Percentiles rank a stretch among this genome's conserved stretches.
Conservation (phyloP, 2,329 filamentous ascomycete species). For the Coniochaeta ligniaria region DNA sequence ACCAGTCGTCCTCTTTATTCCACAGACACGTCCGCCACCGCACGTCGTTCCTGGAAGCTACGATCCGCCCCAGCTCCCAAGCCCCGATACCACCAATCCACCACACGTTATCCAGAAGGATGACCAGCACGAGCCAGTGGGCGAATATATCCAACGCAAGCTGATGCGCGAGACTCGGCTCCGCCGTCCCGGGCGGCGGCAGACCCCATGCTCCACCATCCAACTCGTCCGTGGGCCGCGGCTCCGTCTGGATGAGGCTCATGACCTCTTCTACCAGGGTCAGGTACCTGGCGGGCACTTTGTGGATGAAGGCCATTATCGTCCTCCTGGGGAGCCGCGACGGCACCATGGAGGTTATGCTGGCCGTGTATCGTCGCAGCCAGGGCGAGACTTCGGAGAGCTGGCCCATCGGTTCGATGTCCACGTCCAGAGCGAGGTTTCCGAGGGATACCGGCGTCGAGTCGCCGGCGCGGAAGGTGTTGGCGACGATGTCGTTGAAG, state of each 20-base stretch:
- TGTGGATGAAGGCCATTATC: slow-evolving; percentile 33
- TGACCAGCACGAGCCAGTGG: slow-evolving; percentile 29
- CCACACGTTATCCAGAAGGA: slow-evolving; percentile 30
- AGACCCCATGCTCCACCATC: neutral
- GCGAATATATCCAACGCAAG: slow-evolving; percentile 29
- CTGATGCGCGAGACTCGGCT: slow-evolving; percentile 7
- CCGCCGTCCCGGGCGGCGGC: neutral
- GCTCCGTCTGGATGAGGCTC: slow-evolving; percentile 7
- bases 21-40: slow-evolving; percentile 6
- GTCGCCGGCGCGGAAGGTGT: slow-evolving; percentile 9
- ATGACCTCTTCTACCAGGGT: slow-evolving; percentile 25
- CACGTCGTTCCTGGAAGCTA: slow-evolving; percentile 8
- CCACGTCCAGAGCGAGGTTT: slow-evolving; percentile 2
- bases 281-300: slow-evolving; percentile 24
- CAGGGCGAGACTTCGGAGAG: slow-evolving; percentile 22
- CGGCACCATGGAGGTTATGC: slow-evolving; percentile 22
- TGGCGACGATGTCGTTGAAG: slow-evolving; percentile 14
- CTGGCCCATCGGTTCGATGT: slow-evolving; percentile 9
- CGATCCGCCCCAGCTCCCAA: slow-evolving; percentile 24
- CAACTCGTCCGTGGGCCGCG: neutral
- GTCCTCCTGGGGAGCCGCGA: slow-evolving; percentile 25
- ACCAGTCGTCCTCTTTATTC: slow-evolving; percentile 18
- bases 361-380: slow-evolving; percentile 26
- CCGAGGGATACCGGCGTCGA: slow-evolving; percentile 4
- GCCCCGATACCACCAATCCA: slow-evolving; percentile 28